These are phyloP conservation scores for Chloranthus sessilifolius DNA, from an alignment of 164 flowering plant species.

Conservation along the genomic window DNA sequence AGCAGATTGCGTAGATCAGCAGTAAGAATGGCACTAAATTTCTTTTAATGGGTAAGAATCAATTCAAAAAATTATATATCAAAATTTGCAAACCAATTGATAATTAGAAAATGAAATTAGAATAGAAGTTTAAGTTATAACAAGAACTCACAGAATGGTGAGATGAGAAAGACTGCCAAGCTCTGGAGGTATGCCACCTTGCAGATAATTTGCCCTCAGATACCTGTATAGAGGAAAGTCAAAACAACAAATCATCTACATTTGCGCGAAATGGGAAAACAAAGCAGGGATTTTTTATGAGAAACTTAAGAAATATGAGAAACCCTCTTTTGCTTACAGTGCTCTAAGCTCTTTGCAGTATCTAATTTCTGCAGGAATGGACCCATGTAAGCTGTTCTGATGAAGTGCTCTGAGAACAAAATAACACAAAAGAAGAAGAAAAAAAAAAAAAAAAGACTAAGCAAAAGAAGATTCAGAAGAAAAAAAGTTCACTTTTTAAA, in stretches of 20 bases:
- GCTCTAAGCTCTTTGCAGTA: conserved; percentile 81
- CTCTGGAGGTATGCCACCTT: conserved; percentile 84
- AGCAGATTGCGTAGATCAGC: no score
- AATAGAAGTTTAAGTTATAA: no score
- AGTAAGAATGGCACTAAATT: no score
- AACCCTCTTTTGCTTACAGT: conserved; percentile 45
- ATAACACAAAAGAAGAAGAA: background rate
- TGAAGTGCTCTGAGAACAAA: conserved; percentile 72
- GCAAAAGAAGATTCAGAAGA: background rate
- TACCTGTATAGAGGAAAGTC: conserved; percentile 37
- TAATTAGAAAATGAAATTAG: no score
- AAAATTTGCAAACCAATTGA: no score
- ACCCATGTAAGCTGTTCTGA: conserved; percentile 82
- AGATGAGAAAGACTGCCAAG: conserved; percentile 77
- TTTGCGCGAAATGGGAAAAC: background rate
- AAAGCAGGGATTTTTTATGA: background rate
- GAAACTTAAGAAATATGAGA: no score
- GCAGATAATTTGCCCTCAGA: conserved; percentile 83
- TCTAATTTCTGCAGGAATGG: conserved; percentile 71
- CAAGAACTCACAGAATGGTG: conserved; percentile 65
- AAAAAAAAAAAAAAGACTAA: background rate
- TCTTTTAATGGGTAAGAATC: no score
- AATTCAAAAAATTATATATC: no score
- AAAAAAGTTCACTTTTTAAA: background rate
- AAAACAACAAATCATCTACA: background rate